Percentiles rank a stretch among this genome's conserved stretches.
phyloP scores from a whole-genome alignment of 805 yeast species.

The Kluyveromyces starmeri region DNA sequence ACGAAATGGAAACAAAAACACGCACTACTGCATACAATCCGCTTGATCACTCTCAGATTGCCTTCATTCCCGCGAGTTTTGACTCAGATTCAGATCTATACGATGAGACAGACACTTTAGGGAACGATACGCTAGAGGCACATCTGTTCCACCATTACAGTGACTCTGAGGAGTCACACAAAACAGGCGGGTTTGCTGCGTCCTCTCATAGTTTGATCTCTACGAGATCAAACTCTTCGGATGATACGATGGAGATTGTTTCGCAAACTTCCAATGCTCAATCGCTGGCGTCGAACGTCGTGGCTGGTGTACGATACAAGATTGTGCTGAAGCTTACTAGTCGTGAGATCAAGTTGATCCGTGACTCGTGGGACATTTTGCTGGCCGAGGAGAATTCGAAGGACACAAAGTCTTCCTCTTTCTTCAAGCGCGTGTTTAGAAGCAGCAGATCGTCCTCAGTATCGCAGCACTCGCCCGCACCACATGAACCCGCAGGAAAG shows the following conservation, averaged over 20 bases:
- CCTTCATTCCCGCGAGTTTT: constrained; percentile 13
- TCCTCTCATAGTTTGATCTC: not conserved
- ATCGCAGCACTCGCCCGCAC: not conserved
- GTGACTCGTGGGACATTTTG: constrained; percentile 33
- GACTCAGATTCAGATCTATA: constrained; percentile 8
- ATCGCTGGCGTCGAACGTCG: constrained; percentile 13
- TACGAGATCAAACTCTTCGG: constrained; percentile 3
- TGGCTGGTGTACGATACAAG: constrained; percentile 19
- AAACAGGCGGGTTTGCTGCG: not conserved
- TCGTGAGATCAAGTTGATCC: constrained; percentile 29
- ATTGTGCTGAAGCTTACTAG: constrained; percentile 24
- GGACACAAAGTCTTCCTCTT: constrained; percentile 4
- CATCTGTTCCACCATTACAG: constrained; percentile 3
- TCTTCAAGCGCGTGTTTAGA: constrained; percentile 4
- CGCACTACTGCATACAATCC: constrained; percentile 11
- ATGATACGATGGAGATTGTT: constrained; percentile 11
- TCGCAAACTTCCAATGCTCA: constrained; percentile 14
- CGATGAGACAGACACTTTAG: constrained; percentile 32
- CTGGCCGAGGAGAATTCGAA: constrained; percentile 26
- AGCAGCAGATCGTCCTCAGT: not conserved
- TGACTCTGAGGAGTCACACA: not conserved
- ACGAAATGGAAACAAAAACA: not conserved
- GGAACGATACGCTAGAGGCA: not conserved
- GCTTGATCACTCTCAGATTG: constrained; percentile 17
- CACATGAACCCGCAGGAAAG: not conserved